Conservation (phyloP, 1,284 basidiomycete genomes). For the Sporisorium scitamineum region DNA sequence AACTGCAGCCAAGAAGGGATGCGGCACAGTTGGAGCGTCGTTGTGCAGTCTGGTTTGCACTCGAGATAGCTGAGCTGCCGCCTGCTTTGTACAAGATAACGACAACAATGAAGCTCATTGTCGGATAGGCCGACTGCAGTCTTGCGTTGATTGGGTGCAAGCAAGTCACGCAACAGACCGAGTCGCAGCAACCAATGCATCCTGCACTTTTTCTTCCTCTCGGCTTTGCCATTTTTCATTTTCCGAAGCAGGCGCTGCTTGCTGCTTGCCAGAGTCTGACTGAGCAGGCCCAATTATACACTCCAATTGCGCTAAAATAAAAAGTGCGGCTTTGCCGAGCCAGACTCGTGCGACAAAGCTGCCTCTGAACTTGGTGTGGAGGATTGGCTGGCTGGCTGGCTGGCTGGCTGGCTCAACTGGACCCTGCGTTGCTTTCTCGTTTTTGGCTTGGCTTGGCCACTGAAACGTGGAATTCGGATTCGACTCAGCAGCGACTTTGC, state of each 20-base stretch:
- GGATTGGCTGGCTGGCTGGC: neutral
- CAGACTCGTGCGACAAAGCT: constrained; percentile 14
- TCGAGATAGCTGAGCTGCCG: no score
- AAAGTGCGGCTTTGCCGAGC: no score
- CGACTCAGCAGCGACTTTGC: constrained; percentile 1
- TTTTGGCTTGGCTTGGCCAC: neutral
- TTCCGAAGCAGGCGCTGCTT: no score
- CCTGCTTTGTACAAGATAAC: neutral
- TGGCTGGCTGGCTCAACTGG: no score
- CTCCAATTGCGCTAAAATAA: no score
- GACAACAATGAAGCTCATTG: neutral
- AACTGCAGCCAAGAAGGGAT: no score
- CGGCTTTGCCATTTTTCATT: neutral
- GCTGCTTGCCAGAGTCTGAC: no score
- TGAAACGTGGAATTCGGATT: neutral
- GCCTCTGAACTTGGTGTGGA: neutral
- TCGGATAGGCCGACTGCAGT: neutral
- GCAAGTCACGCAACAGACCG: neutral
- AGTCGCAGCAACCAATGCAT: neutral
- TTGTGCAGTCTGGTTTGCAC: no score
- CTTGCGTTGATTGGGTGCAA: neutral
- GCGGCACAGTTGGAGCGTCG: no score
- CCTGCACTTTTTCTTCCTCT: neutral
- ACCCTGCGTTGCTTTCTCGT: constrained; percentile 12
- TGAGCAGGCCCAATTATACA: no score